A percentile compares a stretch with the other conserved stretches of the same genome.
These are phyloP conservation scores for Hirsutella minnesotensis DNA, from an alignment of 2,329 filamentous ascomycete species.

Conservation along the genomic window DNA sequence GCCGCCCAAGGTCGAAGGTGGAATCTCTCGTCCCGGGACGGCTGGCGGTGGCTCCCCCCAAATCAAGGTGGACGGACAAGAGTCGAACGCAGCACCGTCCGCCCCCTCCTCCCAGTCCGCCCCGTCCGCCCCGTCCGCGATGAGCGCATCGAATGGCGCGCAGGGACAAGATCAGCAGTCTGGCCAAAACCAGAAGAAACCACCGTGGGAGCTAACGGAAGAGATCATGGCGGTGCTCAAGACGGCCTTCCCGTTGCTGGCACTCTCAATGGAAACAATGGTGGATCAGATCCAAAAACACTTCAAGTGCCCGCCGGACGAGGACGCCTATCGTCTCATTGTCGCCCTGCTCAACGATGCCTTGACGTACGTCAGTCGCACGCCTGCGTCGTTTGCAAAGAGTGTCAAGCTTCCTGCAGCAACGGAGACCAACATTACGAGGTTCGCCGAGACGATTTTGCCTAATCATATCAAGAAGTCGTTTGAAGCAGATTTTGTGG, in stretches of 20 bases:
- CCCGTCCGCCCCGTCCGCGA: conserved; percentile 12
- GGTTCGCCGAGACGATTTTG: conserved; percentile 92
- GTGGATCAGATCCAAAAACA: conserved; percentile 98
- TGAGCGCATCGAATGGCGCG: conserved; percentile 1
- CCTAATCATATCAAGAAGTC: conserved; percentile 90
- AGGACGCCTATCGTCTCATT: conserved; percentile 93
- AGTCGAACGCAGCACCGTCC: conserved; percentile 16
- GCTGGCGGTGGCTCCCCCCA: conserved; percentile 33
- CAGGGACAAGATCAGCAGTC: conserved; percentile 14
- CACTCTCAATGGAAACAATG: conserved; percentile 98
- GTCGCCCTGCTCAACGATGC: conserved; percentile 96
- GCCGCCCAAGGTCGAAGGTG: conserved; percentile 22
- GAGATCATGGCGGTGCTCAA: conserved; percentile 93
- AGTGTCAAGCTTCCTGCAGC: conserved; percentile 82
- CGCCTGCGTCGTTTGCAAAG: conserved; percentile 74
- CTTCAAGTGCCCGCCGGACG: conserved; percentile 97
- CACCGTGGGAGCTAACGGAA: conserved; percentile 92
- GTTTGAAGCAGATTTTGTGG: conserved; percentile 95
- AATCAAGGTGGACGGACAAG: conserved; percentile 33
- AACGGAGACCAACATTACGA: conserved; percentile 91
- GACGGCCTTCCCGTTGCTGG: conserved; percentile 90
- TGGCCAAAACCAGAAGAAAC: conserved; percentile 46
- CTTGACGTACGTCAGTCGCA: conserved; percentile 79
- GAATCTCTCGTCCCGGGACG: conserved; percentile 36
- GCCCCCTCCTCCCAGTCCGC: too few relatives aligned